Evolutionary conservation across 352 stramenopile species (phyloP).

Genomic region (Globisporangium echinulatum): DNA sequence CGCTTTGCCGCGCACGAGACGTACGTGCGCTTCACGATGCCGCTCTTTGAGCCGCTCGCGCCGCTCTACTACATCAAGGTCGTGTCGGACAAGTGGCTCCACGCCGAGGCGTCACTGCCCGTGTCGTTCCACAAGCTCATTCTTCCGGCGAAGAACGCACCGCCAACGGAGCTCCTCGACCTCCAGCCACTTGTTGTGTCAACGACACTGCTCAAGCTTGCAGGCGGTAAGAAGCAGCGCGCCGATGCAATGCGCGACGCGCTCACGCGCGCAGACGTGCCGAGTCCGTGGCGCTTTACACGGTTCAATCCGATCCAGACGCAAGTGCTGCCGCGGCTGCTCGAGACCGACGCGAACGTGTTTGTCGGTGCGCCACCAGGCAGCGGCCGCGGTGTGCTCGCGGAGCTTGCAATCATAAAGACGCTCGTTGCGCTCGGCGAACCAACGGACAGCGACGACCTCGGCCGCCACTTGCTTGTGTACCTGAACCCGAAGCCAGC

Average conservation of each 20-base stretch:
- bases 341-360: conserved; percentile 94
- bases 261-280: conserved; percentile 26
- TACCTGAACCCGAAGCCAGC: conserved; percentile 92
- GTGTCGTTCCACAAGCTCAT: conserved; percentile 99
- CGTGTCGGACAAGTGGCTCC: conserved; percentile 97
- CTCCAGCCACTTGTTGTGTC: conserved; percentile 94
- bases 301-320: conserved; percentile 99
- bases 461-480: conserved; percentile 82
- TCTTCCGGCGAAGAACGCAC: conserved; percentile 97
- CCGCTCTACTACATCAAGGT: conserved; percentile 98
- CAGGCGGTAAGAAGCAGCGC: conserved; percentile 48
- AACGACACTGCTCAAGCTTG: conserved; percentile 74
- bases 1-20: conserved; percentile 75
- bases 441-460: conserved; percentile 49
- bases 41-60: conserved; percentile 96
- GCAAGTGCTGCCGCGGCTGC: conserved; percentile 93
- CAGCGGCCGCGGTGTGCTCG: conserved; percentile 92
- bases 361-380: conserved; percentile 94
- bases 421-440: conserved; percentile 64
- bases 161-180: conserved; percentile 97
- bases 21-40: conserved; percentile 94
- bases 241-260: conserved; percentile 49
- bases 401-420: conserved; percentile 95
- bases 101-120: conserved; percentile 93
- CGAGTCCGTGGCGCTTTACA: conserved; percentile 71